Evolutionary conservation across 73 alveolate genomes (phyloP).

Genomic region (Paramecium sonneborni): DNA sequence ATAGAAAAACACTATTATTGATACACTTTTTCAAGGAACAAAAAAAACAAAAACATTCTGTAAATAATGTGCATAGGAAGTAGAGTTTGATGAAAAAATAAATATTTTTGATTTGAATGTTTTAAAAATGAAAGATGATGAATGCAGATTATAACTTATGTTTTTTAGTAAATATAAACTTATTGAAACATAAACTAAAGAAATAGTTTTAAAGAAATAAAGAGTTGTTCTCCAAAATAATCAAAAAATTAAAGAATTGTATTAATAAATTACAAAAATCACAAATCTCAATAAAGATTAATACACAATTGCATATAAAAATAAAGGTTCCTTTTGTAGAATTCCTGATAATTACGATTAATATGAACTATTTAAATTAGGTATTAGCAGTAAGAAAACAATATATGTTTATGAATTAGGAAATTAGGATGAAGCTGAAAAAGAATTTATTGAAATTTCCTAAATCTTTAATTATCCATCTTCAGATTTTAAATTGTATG

Average conservation of each 20-base stretch:
- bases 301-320: too few relatives aligned
- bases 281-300: too few relatives aligned
- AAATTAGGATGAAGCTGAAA: not conserved
- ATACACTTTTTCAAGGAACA: not conserved
- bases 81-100: not conserved
- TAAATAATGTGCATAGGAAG: not conserved
- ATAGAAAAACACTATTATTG: not conserved
- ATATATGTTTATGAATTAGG: not conserved
- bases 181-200: too few relatives aligned
- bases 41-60: not conserved
- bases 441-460: not conserved
- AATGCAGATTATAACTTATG: too few relatives aligned
- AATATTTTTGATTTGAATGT: not conserved
- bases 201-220: too few relatives aligned
- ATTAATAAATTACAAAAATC: too few relatives aligned
- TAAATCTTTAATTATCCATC: not conserved
- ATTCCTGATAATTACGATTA: too few relatives aligned
- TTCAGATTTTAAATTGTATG: not conserved
- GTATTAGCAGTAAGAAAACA: not conserved
- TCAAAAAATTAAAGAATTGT: too few relatives aligned
- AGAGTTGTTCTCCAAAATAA: too few relatives aligned
- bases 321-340: too few relatives aligned
- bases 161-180: too few relatives aligned
- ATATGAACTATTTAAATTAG: not conserved
- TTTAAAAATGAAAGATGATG: too few relatives aligned